Percentiles rank a stretch among this genome's conserved stretches.
phyloP scores from a whole-genome alignment of 768 basidiomycete species.

The Rhizopogon rudus region DNA sequence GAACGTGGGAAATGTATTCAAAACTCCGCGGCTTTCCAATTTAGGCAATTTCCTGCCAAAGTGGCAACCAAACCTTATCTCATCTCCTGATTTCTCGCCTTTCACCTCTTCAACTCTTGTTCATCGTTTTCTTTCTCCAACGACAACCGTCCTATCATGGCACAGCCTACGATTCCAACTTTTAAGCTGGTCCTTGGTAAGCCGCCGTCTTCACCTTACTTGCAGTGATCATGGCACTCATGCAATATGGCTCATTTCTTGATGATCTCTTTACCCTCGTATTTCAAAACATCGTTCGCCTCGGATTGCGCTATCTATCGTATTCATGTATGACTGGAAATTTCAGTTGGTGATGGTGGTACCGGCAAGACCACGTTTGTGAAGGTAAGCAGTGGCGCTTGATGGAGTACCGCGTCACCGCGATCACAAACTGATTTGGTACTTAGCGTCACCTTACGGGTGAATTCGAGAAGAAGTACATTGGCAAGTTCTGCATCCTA shows the following conservation, averaged over 20 bases:
- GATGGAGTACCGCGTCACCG: slow-evolving; percentile 10
- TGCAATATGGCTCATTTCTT: slow-evolving; percentile 29
- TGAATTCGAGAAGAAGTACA: slow-evolving; percentile 99
- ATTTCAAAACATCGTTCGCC: background rate
- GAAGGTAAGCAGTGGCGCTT: slow-evolving; percentile 56
- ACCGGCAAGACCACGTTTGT: slow-evolving; percentile 99
- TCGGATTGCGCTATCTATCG: slow-evolving; percentile 8
- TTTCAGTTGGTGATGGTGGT: slow-evolving; percentile 88
- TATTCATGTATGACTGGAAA: slow-evolving; percentile 3
- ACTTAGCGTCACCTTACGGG: slow-evolving; percentile 93
- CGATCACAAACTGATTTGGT: slow-evolving; percentile 59
- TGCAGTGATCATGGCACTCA: slow-evolving; percentile 19
- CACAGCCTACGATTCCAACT: slow-evolving; percentile 57
- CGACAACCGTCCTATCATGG: slow-evolving; percentile 34
- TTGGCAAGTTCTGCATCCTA: slow-evolving; percentile 52
- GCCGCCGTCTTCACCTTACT: slow-evolving; percentile 23
- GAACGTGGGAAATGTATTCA: background rate
- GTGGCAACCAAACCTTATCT: slow-evolving; percentile 34
- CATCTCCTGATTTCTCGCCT: slow-evolving; percentile 29
- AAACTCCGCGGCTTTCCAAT: slow-evolving; percentile 16
- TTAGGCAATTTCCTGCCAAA: slow-evolving; percentile 14
- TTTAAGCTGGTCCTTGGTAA: slow-evolving; percentile 99
- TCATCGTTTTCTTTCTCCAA: slow-evolving; percentile 11
- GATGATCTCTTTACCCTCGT: slow-evolving; percentile 42
- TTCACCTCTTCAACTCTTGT: slow-evolving; percentile 10